These are phyloP conservation scores for Lachancea quebecensis DNA, from an alignment of 805 yeast genomes.

Conservation along the genomic window DNA sequence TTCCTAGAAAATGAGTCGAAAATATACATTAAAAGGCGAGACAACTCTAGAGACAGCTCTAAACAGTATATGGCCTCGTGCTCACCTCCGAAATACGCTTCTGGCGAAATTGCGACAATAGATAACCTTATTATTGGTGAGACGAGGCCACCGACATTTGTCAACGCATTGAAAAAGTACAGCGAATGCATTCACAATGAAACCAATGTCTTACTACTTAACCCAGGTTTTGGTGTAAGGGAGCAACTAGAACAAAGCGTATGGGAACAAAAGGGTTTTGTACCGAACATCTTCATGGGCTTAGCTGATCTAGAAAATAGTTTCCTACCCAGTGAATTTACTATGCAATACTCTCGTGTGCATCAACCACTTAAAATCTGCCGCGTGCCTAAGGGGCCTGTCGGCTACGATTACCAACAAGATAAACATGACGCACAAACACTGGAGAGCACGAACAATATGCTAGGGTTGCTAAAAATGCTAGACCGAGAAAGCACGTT, in stretches of 20 bases:
- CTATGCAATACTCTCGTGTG: neutral
- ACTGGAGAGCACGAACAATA: slow-evolving; percentile 6
- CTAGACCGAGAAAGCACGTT: slow-evolving; percentile 6
- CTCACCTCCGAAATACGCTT: slow-evolving; percentile 27
- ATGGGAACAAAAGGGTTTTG: slow-evolving; percentile 42
- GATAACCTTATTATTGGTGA: slow-evolving; percentile 56
- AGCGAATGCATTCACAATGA: slow-evolving; percentile 34
- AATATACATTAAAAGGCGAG: slow-evolving; percentile 25
- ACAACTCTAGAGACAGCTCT: slow-evolving; percentile 5
- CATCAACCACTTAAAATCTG: slow-evolving; percentile 3
- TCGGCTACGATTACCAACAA: slow-evolving; percentile 7
- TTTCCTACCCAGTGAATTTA: slow-evolving; percentile 2
- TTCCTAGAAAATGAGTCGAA: slow-evolving; percentile 38
- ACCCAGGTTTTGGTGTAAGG: slow-evolving; percentile 68
- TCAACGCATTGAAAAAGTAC: slow-evolving; percentile 43
- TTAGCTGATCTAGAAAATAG: slow-evolving; percentile 13
- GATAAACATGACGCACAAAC: slow-evolving; percentile 5
- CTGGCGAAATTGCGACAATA: slow-evolving; percentile 32
- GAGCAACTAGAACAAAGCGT: slow-evolving; percentile 40
- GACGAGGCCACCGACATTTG: slow-evolving; percentile 47
- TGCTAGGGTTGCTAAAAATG: slow-evolving; percentile 10
- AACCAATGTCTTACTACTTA: slow-evolving; percentile 54
- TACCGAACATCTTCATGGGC: slow-evolving; percentile 60
- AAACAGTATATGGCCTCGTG: slow-evolving; percentile 29
- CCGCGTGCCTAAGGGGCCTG: slow-evolving; percentile 1